A percentile compares a stretch with the other conserved stretches of the same genome.
These are phyloP conservation scores for Lactarius vividus DNA, from an alignment of 768 basidiomycete species.

Conservation along the genomic window DNA sequence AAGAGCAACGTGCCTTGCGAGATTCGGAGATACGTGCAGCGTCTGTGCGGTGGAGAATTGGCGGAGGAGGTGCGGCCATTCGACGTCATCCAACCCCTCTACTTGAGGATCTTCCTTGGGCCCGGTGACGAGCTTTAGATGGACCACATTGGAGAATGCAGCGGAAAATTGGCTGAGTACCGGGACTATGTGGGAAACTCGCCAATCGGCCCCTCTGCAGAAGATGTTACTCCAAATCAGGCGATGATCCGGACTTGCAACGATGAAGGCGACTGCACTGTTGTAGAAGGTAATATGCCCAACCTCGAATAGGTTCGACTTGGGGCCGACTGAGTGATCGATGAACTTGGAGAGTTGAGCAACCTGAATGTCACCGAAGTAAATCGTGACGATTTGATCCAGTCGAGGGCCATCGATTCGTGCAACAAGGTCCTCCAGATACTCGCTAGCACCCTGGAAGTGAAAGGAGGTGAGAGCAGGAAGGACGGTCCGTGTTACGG, in stretches of 20 bases:
- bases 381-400: rapidly evolving
- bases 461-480: neutral
- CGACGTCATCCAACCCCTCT: neutral
- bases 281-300: neutral
- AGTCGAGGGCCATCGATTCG: neutral
- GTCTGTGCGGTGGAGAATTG: neutral
- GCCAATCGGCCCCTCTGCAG: neutral
- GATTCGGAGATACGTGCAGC: neutral
- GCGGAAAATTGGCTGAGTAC: neutral
- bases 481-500: neutral
- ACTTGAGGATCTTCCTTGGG: neutral
- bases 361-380: neutral
- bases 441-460: neutral
- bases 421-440: neutral
- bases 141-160: neutral
- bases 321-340: neutral
- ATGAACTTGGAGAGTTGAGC: neutral
- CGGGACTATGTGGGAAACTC: neutral
- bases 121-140: neutral
- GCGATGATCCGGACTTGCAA: neutral
- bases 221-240: neutral
- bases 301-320: neutral
- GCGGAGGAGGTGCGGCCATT: neutral
- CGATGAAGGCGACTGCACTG: neutral
- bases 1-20: neutral